These are phyloP conservation scores for Meira nashicola DNA, from an alignment of 1,284 basidiomycete genomes.

Conservation along the genomic window DNA sequence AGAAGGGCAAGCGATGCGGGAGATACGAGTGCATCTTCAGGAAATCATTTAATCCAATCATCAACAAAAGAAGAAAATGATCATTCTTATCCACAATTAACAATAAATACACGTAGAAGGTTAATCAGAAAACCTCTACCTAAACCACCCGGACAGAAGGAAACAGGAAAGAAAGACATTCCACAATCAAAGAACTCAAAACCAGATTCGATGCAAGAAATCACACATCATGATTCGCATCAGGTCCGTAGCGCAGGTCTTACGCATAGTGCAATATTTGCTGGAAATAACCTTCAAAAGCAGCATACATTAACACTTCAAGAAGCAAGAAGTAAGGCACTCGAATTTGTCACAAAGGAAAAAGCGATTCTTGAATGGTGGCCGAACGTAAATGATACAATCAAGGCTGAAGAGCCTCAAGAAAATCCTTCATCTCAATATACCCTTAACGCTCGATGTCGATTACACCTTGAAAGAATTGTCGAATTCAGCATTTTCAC, in stretches of 20 bases:
- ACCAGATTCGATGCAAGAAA: background rate
- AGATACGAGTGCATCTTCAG: too few relatives aligned
- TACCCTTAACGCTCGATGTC: background rate
- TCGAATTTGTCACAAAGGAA: constrained; percentile 17
- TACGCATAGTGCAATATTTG: constrained; percentile 1
- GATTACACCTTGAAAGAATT: background rate
- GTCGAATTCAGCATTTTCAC: constrained; percentile 1
- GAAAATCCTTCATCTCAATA: background rate
- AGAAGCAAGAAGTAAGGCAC: constrained; percentile 12
- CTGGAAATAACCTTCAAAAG: background rate
- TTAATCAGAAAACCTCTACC: constrained; percentile 45
- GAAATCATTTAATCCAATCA: too few relatives aligned
- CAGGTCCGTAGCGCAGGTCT: background rate
- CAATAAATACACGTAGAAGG: constrained; percentile 22
- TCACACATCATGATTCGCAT: too few relatives aligned
- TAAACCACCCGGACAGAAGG: constrained; percentile 19
- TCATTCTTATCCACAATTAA: too few relatives aligned
- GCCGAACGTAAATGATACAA: constrained; percentile 20
- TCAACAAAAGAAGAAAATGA: too few relatives aligned
- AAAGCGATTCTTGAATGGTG: constrained; percentile 26
- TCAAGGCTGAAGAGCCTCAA: background rate
- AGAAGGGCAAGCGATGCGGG: too few relatives aligned
- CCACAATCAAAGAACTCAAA: background rate
- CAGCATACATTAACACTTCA: constrained; percentile 5
- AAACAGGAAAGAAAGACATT: background rate